A percentile compares a stretch with the other conserved stretches of the same genome.
Evolutionary conservation across 768 basidiomycete genomes (phyloP).

Genomic region (Roridomyces roridus): DNA sequence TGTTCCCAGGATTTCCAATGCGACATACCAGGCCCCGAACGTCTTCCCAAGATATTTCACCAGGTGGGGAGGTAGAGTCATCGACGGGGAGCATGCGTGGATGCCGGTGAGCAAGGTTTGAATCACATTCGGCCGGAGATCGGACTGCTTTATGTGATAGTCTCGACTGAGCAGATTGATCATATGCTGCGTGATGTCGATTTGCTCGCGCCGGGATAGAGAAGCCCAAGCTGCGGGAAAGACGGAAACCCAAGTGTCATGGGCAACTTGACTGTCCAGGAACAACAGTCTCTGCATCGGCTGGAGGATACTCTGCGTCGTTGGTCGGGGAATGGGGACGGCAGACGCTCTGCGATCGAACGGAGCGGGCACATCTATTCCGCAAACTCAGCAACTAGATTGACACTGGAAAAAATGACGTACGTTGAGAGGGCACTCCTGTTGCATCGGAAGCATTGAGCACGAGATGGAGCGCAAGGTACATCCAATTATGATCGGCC

Average conservation of each 20-base stretch:
- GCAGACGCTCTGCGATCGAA: conserved; percentile 48
- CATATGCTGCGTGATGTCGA: conserved; percentile 87
- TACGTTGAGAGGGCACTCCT: too few species aligned
- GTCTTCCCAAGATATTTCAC: conserved; percentile 97
- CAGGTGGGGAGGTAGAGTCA: conserved; percentile 92
- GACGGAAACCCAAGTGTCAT: conserved; percentile 85
- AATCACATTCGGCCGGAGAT: conserved; percentile 89
- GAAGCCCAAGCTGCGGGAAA: conserved; percentile 89
- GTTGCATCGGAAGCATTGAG: conserved; percentile 54
- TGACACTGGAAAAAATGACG: too few species aligned
- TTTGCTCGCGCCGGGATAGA: conserved; percentile 86
- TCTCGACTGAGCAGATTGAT: conserved; percentile 92
- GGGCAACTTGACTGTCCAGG: conserved; percentile 77
- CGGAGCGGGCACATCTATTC: conserved; percentile 44
- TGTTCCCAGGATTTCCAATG: conserved; percentile 81
- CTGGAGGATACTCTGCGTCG: conserved; percentile 64
- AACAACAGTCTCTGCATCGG: conserved; percentile 86
- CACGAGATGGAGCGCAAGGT: conserved; percentile 87
- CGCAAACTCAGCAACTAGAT: conserved; percentile 12
- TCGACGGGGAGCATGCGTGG: conserved; percentile 83
- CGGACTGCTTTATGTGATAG: conserved; percentile 88
- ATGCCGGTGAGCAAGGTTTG: conserved; percentile 88
- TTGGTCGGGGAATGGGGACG: conserved; percentile 45
- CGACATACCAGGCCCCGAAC: conserved; percentile 94
- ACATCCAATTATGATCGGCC: conserved; percentile 93